Evolutionary conservation across 148 eudicot genomes (phyloP), one percentile per base, ranked within the genome.

Genomic region (Rheum nobile): DNA sequence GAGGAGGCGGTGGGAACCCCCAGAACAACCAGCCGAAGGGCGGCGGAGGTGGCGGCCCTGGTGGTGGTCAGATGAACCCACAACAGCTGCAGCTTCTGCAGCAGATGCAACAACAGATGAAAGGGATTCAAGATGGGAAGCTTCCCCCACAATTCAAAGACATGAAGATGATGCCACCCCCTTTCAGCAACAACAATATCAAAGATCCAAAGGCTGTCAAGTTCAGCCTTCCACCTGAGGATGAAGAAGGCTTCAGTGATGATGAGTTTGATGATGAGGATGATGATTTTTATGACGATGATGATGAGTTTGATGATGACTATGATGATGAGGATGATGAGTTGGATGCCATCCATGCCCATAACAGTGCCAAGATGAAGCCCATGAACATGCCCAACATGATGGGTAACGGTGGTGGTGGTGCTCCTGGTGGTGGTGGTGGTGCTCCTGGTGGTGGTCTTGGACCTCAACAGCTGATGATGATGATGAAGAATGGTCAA

Each of bases 401-500:
- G 70, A 65, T 65, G 70, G 70, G 70, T 65, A 19, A 19, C 7
- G 8, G 77, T 75, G 82, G 84, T 65, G 81, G 82, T 59, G 88
- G 80, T 79, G 79, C 80, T n/a, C n/a, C 83, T 47, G 81, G 82
- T 47, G 88, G 80, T 35, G 78, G 77, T 6, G 67, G 67, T 4
- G 37, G 41, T 65, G 22, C 70, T 65, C 41, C 41, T n/a, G 85
- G 83, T 22, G 84, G 81, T 17, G 72, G 72, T 2, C 75, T 77
- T 80, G 79, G 79, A 80, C 79, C 79, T 8, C 82, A 75, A 9
- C 78, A 52, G 24, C 68, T 73, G 57, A 57, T 54, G 79, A 79
- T 80, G 89, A 80, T 77, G 91, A 75, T 83, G 86, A 71, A 73
- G 86, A 82, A 80, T 74, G 87, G 75, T 77, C 84, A 85, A 31